These are phyloP conservation scores for Entomortierella chlamydospora DNA, from an alignment of 192 early-diverging fungal genomes.

Conservation along the genomic window DNA sequence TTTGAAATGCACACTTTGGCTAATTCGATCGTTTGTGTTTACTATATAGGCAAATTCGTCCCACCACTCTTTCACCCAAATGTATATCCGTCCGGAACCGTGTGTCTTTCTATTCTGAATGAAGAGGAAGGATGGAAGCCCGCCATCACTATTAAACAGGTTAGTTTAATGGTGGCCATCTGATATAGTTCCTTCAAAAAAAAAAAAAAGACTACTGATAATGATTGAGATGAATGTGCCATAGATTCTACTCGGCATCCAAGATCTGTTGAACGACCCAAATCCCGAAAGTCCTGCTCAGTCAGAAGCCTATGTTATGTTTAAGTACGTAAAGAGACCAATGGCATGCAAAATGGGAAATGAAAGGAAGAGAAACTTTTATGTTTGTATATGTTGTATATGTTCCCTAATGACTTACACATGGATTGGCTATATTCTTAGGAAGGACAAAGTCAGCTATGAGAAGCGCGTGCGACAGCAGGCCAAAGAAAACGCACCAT, in stretches of 20 bases:
- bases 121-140: slow-evolving; percentile 97
- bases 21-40: not conserved
- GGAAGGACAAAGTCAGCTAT: slow-evolving; percentile 64
- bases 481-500: slow-evolving; percentile 60
- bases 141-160: slow-evolving; percentile 95
- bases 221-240: not conserved
- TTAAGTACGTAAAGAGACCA: slow-evolving; percentile 59
- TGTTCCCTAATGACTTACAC: too few species aligned
- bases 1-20: not conserved
- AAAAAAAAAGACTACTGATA: too few species aligned
- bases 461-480: slow-evolving; percentile 70
- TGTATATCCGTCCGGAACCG: slow-evolving; percentile 96
- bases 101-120: slow-evolving; percentile 96
- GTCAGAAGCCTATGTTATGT: slow-evolving; percentile 82
- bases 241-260: slow-evolving; percentile 93
- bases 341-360: slow-evolving; percentile 22
- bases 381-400: slow-evolving; percentile 2
- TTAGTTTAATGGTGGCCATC: too few species aligned
- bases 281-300: slow-evolving; percentile 94
- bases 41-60: slow-evolving; percentile 70
- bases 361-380: slow-evolving; percentile 40
- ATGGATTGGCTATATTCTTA: not conserved
- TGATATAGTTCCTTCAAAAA: too few species aligned
- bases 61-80: slow-evolving; percentile 94
- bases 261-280: slow-evolving; percentile 90